Evolutionary conservation across 495 filamentous ascomycete species (phyloP).

Genomic region (Trichocladium uniseriatum): DNA sequence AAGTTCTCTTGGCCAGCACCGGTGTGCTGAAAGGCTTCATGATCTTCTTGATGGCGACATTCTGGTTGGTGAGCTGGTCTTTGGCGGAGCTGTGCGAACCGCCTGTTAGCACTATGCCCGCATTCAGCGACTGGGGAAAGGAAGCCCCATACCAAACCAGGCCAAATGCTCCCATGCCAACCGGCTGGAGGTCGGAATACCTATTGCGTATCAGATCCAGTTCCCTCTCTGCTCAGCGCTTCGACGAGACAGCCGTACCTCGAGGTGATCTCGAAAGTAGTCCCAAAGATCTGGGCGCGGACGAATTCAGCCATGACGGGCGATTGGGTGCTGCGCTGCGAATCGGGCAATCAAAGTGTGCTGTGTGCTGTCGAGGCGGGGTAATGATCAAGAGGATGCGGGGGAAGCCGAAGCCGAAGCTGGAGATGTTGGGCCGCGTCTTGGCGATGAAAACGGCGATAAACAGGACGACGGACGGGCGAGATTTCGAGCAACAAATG

Average conservation of each 20-base stretch:
- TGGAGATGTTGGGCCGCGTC: too few relatives aligned
- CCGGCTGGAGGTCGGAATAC: conserved; percentile 93
- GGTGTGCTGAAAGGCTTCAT: conserved; percentile 99
- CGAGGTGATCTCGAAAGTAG: conserved; percentile 99
- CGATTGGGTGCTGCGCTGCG: conserved; percentile 3
- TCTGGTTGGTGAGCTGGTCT: conserved; percentile 91
- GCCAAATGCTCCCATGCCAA: conserved; percentile 98
- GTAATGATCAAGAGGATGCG: neutral
- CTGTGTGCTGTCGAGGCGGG: neutral
- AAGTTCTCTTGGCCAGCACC: conserved; percentile 92
- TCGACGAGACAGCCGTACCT: conserved; percentile 62
- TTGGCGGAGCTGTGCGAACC: conserved; percentile 68
- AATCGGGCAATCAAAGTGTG: too few relatives aligned
- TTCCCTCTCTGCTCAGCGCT: conserved; percentile 7
- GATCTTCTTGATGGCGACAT: conserved; percentile 98
- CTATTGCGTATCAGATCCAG: conserved; percentile 55
- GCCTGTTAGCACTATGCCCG: neutral
- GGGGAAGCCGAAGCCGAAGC: neutral
- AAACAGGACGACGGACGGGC: too few relatives aligned
- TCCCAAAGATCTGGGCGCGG: conserved; percentile 97
- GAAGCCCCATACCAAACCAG: conserved; percentile 72
- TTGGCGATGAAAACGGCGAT: too few relatives aligned
- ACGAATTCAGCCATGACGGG: conserved; percentile 90
- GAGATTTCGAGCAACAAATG: too few relatives aligned
- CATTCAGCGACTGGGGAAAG: neutral